Evolutionary conservation across 1,284 basidiomycete species (phyloP).

Genomic region (Schizophyllum amplum): DNA sequence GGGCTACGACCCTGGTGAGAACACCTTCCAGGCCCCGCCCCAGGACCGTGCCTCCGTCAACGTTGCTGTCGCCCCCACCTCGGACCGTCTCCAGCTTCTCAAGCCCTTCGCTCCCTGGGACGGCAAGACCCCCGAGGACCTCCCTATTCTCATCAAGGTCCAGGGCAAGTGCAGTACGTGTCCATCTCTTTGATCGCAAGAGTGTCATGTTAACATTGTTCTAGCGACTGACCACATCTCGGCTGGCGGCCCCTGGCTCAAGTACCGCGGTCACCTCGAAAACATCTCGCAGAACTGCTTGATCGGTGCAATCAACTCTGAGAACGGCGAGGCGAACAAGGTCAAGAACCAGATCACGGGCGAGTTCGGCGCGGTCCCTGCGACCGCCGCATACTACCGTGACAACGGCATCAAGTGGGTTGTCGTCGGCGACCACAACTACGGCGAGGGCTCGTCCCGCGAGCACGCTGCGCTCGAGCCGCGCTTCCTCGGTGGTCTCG

Average conservation of each 20-base stretch:
- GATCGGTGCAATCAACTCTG: constrained; percentile 94
- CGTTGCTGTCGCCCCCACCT: constrained; percentile 84
- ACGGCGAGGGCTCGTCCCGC: constrained; percentile 96
- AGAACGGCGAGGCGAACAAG: constrained; percentile 95
- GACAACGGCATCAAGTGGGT: constrained; percentile 92
- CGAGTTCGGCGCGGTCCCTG: constrained; percentile 81
- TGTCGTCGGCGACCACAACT: constrained; percentile 92
- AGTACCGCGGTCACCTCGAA: constrained; percentile 97
- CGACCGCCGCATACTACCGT: constrained; percentile 83
- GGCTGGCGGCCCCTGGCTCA: constrained; percentile 98
- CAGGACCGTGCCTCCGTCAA: constrained; percentile 75
- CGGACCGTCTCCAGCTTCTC: constrained; percentile 93
- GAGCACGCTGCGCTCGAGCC: constrained; percentile 98
- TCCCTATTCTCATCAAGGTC: constrained; percentile 96
- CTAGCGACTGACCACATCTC: constrained; percentile 82
- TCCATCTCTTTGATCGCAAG: constrained; percentile 1
- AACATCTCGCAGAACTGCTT: constrained; percentile 99
- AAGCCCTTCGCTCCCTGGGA: constrained; percentile 91
- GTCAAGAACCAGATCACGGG: constrained; percentile 89
- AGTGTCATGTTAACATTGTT: constrained; percentile 2
- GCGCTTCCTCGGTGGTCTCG: constrained; percentile 91
- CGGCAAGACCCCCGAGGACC: constrained; percentile 84
- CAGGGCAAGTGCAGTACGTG: constrained; percentile 94
- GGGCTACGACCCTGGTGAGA: constrained; percentile 94
- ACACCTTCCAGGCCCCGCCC: constrained; percentile 97